Evolutionary conservation across 1,284 basidiomycete species (phyloP), one percentile per base, ranked within the genome.

Genomic region (Volvariella surrecta): DNA sequence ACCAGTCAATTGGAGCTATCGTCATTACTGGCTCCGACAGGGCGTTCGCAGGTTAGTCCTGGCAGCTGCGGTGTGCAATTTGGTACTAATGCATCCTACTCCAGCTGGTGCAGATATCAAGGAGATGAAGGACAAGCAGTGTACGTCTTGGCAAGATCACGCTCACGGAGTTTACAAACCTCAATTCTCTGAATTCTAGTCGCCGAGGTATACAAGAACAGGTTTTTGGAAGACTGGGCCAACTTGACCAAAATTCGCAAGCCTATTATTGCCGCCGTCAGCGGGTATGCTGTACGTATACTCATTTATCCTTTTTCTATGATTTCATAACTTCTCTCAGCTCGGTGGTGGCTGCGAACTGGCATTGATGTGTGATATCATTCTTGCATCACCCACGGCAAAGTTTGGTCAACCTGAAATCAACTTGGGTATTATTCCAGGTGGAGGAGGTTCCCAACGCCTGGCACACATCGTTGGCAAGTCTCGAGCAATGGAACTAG

Each of bases 331-430:
- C 16, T 20, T 46, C 18, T 37, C 40, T 39, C 49, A 84, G 90
- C 86, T 99, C 50, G 95, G 95, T 10, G 95, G 95, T 40, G 95
- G 95, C 42, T 95, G 93, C 57, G 95, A 99, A 62, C 79, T 99
- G 40, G 94, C 95, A 9, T 80, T 98, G 60, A 90, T 94, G 84
- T 89, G 90, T 63, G 96, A 99, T 67, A 94, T 99, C 63, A 85
- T 98, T 58, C 79, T 98, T 48, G 92, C 89, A n/a, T 87, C 93
- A 4, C 88, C 91, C 3, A 90, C 79, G 16, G 95, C 96, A 28
- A 82, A 81, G 52, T 97, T 99, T 56, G 93, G 92, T 30, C 96
- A 98, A 62, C 95, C 96, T 24, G 96, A 99, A 62, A 95, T 99
- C 66, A 95, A 92, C 61, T 76, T 99, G 39, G 95, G 96, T 49